Base-by-base conservation (phyloP, 1,284 basidiomycete genomes). In the Phenoliferia sp. region DNA sequence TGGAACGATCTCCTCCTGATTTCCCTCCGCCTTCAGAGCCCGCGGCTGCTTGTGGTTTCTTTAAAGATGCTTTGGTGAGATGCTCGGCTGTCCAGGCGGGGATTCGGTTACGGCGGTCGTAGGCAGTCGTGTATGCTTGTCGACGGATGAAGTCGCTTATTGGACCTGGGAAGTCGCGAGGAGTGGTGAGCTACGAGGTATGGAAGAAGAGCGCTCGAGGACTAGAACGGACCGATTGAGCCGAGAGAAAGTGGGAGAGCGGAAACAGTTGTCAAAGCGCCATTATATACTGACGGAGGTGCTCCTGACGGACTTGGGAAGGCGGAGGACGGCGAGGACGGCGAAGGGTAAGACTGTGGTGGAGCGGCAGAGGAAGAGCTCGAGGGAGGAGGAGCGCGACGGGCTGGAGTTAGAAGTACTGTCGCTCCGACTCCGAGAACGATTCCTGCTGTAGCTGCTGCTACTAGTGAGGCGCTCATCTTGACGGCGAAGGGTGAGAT, bases 71-170 rank as follows among this genome's bases (percentile, higher is more conserved):
- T 6, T 92, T 93, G 0, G 94, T 97, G 28, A 77, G 60, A 65
- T 78, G 77, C 44, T 77, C 77, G 9, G 77, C 76, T 22, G 76
- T 77, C 94, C 96, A 99, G 31, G 91, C 85, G 3, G 95, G 94
- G 81, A 99, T 94, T 31, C 91, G 84, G 66, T 94, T 81, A 16
- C 92, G 84, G 61, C 96, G 84, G 78, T 99, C 95, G 79, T 99
- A 99, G 3, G 86, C 90, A 44, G 39, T 44, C 39, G 39, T 44
- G 39, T 44, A 44, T 22, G 39, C 39, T 22, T 44, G 39, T 44
- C 39, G 39, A 12, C 39, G 39, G 22, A 44, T 44, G 39, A 44
- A 44, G 22, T 44, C 39, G 39, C 39, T 44, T 12, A 44, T 44
- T 44, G 39, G 39, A 22, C 39, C 39, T 44, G 39, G 12, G 39